A percentile compares a stretch with the other conserved stretches of the same genome.
Evolutionary conservation across 2,329 filamentous ascomycete species (phyloP).

Genomic region (Trichoderma harzianum): DNA sequence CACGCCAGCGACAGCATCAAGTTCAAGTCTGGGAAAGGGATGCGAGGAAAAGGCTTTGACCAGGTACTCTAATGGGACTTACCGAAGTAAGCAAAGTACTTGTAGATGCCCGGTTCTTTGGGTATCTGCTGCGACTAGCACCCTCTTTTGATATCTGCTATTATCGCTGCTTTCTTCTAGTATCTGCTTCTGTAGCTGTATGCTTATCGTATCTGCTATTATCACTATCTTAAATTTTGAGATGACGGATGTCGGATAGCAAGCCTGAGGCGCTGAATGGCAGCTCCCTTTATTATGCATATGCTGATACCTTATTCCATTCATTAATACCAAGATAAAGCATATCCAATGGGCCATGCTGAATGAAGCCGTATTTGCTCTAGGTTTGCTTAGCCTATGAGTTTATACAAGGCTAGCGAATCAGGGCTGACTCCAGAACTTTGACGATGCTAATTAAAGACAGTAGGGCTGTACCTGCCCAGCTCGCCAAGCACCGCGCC

Average conservation of each 20-base stretch:
- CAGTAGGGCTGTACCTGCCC: not conserved
- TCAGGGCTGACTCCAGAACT: not conserved
- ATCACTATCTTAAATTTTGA: not conserved
- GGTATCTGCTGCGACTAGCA: no score
- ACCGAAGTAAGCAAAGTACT: no score
- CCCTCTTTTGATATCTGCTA: not conserved
- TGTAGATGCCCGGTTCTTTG: no score
- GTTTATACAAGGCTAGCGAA: slow-evolving; percentile 3
- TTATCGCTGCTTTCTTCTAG: not conserved
- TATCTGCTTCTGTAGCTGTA: not conserved
- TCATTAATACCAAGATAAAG: not conserved
- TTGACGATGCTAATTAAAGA: not conserved
- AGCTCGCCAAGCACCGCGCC: not conserved
- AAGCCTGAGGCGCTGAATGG: not conserved
- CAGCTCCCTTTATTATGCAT: not conserved
- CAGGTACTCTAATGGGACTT: no score
- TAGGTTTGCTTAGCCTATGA: not conserved
- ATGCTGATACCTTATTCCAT: not conserved
- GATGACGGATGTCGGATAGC: not conserved
- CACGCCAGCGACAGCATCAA: no score
- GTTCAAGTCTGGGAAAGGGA: no score
- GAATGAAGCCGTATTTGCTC: not conserved
- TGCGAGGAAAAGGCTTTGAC: no score
- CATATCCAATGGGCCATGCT: not conserved
- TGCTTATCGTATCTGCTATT: not conserved